Evolutionary conservation across 2,329 filamentous ascomycete genomes (phyloP).

Genomic region (Chaetomiaceae sp.): DNA sequence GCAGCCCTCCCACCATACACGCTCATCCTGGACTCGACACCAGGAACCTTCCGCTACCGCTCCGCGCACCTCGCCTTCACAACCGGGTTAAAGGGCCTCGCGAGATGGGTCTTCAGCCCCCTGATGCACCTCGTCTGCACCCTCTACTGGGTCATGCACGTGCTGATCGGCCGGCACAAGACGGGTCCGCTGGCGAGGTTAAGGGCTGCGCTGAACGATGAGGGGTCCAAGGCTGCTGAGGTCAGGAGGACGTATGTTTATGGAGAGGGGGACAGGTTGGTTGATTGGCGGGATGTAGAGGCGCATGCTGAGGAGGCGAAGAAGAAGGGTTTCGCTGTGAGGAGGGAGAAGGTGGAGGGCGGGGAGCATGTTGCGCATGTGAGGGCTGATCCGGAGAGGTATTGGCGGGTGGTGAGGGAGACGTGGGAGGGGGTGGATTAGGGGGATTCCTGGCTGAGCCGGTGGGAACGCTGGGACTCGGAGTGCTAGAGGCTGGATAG

Average conservation of each 20-base stretch:
- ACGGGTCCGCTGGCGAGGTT: conserved; percentile 13
- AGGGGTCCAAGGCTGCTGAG: conserved; percentile 29
- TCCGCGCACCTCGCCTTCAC: conserved; percentile 20
- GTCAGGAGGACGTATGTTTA: conserved; percentile 50
- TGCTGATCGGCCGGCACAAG: neutral
- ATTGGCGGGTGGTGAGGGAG: conserved; percentile 46
- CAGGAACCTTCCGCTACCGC: conserved; percentile 25
- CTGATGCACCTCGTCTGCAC: conserved; percentile 15
- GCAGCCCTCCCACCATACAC: conserved; percentile 20
- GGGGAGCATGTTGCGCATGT: conserved; percentile 50
- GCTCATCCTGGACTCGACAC: conserved; percentile 28
- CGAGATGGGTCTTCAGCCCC: conserved; percentile 9
- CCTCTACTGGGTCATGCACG: conserved; percentile 14
- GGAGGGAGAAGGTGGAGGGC: conserved; percentile 42
- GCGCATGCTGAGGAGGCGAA: conserved; percentile 41
- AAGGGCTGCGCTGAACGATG: conserved; percentile 17
- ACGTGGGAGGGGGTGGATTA: conserved; percentile 38
- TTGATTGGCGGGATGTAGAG: conserved; percentile 45
- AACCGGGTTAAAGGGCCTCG: conserved; percentile 3
- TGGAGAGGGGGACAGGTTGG: conserved; percentile 44
- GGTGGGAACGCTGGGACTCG: too few species aligned
- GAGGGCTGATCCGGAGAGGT: conserved; percentile 41
- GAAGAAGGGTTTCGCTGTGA: conserved; percentile 38
- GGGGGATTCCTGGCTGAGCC: too few species aligned
- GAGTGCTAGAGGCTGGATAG: neutral